Evolutionary conservation across 2,329 filamentous ascomycete genomes (phyloP).

Genomic region (Botrytis pseudocinerea): DNA sequence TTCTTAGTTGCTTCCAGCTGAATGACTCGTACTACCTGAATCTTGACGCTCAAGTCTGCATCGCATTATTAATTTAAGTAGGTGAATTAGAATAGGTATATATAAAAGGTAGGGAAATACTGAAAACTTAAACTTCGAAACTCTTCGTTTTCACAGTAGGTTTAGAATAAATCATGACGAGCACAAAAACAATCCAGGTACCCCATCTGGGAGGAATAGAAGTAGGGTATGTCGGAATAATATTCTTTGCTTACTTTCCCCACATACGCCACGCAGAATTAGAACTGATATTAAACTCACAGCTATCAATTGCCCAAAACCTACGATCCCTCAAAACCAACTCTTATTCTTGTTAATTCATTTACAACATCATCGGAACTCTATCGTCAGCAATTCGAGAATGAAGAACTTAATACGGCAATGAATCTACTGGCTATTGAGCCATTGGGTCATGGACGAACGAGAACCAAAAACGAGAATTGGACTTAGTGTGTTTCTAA

Average conservation of each 20-base stretch:
- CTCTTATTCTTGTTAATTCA: constrained; percentile 53
- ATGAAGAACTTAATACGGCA: constrained; percentile 44
- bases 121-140: neutral
- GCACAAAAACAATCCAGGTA: constrained; percentile 47
- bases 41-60: neutral
- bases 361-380: constrained; percentile 52
- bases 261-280: neutral
- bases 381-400: constrained; percentile 48
- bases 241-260: neutral
- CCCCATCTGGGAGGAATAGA: constrained; percentile 51
- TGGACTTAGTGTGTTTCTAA: constrained; percentile 47
- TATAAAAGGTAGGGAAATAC: neutral
- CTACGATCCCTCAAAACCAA: constrained; percentile 55
- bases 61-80: neutral
- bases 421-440: constrained; percentile 55
- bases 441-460: constrained; percentile 54
- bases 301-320: constrained; percentile 27
- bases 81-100: neutral
- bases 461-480: constrained; percentile 45
- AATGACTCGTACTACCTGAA: neutral
- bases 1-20: neutral
- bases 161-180: constrained; percentile 19
- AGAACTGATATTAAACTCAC: neutral
- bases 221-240: constrained; percentile 44
- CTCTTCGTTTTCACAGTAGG: neutral